Base-by-base conservation (phyloP, 2,329 filamentous ascomycete genomes). In the Penicillium hesseltinei region DNA sequence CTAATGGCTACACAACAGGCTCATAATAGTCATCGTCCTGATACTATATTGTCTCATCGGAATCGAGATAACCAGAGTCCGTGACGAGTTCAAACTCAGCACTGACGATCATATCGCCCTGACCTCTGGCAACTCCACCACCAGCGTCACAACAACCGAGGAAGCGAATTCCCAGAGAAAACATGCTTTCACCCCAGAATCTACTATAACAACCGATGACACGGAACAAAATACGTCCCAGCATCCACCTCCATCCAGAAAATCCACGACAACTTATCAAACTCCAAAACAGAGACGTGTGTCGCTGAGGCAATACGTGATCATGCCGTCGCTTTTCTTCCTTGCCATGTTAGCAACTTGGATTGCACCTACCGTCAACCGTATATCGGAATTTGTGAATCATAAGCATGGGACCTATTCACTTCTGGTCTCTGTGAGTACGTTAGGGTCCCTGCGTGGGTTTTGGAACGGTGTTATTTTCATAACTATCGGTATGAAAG, bases 401-500 rank as follows among this genome's bases (percentile, higher is more conserved):
- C 73, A 69, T 0, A 43, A 49, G 2, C 67, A 67, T 17, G 58
- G 61, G 13, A 72, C 70, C 2, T 73, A 67, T 31, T 61, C 68
- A 5, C 64, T 75, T 7, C 57, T 74, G 29, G 27, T 75, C 2
- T 65, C 66, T 21, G 73, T 75, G 17, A 73, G 71, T 23, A 61
- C 66, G 1, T 69, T 72, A 10, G 73, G 73, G 1, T 75, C 73
- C 0, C 59, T 77, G 33, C 64, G 73, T 2, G 73, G 72, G 9
- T 75, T 75, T 51, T 75, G 73, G 73, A 75, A 75, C 53, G 71
- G 72, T 0, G 60, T 76, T 15, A 71, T 77, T 1, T 76, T 75
- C 52, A 57, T 76, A 5, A 67, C 69, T 1, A 67, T 76, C 25
- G 73, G 72, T 0, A 77, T 78, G 54, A 76, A 73, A 51, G 62